Conservation (phyloP, 352 stramenopile genomes). For the Phytopythium chamaehyphon region DNA sequence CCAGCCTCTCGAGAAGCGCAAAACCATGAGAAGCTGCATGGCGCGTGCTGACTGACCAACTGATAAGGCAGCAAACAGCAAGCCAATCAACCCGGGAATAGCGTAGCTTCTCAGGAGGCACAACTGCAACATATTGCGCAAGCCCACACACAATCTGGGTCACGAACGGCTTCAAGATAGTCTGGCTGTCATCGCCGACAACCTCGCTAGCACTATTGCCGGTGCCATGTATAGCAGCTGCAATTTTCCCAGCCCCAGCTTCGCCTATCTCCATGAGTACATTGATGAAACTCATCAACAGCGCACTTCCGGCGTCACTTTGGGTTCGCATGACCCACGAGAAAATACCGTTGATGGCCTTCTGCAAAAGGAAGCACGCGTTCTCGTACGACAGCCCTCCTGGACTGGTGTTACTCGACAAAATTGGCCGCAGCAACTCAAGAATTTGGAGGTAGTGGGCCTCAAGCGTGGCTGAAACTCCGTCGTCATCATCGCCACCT, state of each 20-base stretch:
- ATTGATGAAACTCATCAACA: conserved; percentile 41
- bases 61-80: conserved; percentile 57
- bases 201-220: conserved; percentile 6
- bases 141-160: conserved; percentile 55
- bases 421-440: conserved; percentile 34
- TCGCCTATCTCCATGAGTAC: conserved; percentile 38
- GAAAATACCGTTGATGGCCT: conserved; percentile 57
- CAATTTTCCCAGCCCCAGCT: neutral
- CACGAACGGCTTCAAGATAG: conserved; percentile 59
- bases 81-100: conserved; percentile 56
- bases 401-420: conserved; percentile 26
- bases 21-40: conserved; percentile 57
- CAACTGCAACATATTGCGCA: conserved; percentile 25
- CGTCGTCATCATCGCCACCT: conserved; percentile 35
- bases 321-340: conserved; percentile 36
- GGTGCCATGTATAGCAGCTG: neutral
- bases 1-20: conserved; percentile 54
- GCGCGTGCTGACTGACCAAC: conserved; percentile 37
- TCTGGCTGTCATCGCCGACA: conserved; percentile 38
- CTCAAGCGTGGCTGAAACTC: conserved; percentile 38
- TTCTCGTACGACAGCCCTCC: conserved; percentile 62
- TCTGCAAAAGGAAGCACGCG: conserved; percentile 53
- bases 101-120: conserved; percentile 23
- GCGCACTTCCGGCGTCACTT: conserved; percentile 22
- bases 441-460: conserved; percentile 48